These are phyloP conservation scores for Aspergillus egyptiacus DNA, from an alignment of 495 filamentous ascomycete genomes.

Conservation along the genomic window DNA sequence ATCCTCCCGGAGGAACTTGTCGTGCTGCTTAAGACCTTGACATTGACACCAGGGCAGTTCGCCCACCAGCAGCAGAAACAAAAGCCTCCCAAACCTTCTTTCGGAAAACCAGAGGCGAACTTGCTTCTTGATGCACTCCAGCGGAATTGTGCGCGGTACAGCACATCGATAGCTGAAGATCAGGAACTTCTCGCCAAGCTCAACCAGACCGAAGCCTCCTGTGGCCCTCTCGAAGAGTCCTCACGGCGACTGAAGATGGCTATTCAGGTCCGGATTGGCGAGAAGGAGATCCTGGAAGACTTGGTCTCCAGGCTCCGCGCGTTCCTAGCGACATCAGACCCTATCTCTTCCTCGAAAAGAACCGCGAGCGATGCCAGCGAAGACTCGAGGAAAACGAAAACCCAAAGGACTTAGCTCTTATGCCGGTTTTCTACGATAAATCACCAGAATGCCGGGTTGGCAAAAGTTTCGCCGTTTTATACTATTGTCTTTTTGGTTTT, in stretches of 20 bases:
- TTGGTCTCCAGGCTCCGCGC: constrained; percentile 32
- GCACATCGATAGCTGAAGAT: constrained; percentile 60
- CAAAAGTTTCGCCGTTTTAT: constrained; percentile 23
- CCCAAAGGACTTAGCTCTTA: constrained; percentile 28
- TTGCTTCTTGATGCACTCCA: constrained; percentile 30
- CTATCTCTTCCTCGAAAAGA: constrained; percentile 12
- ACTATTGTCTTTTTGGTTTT: constrained; percentile 23
- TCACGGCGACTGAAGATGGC: constrained; percentile 57
- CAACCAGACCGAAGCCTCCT: constrained; percentile 15
- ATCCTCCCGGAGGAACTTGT: constrained; percentile 45
- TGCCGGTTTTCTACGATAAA: neutral
- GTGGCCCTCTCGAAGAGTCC: constrained; percentile 21
- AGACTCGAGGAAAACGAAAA: constrained; percentile 35
- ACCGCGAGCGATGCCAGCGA: constrained; percentile 22
- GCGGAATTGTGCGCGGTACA: constrained; percentile 45
- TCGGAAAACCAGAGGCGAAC: constrained; percentile 23
- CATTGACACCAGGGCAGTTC: constrained; percentile 36
- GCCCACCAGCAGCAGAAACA: constrained; percentile 34
- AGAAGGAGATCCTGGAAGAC: constrained; percentile 65
- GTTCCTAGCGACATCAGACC: constrained; percentile 9
- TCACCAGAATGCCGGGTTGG: constrained; percentile 1
- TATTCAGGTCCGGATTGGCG: constrained; percentile 68
- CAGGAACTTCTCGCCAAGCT: constrained; percentile 41
- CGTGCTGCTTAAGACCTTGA: constrained; percentile 42
- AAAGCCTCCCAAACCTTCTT: constrained; percentile 42